A percentile compares a stretch with the other conserved stretches of the same genome.
Evolutionary conservation across 2,329 filamentous ascomycete species (phyloP).

Genomic region (Colletotrichum sp.): DNA sequence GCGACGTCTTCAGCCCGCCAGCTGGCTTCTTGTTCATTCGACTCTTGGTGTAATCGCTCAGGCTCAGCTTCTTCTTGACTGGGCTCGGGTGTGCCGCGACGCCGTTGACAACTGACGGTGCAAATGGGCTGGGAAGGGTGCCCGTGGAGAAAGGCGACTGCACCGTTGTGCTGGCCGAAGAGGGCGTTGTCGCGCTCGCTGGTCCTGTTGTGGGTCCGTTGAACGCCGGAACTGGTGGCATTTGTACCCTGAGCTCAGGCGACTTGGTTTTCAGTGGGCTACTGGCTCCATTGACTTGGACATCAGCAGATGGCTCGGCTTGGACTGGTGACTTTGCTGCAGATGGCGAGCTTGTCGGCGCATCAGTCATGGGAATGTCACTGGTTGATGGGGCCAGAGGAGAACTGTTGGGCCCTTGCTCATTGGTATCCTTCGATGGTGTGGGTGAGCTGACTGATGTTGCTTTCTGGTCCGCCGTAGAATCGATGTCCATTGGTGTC

Average conservation of each 20-base stretch:
- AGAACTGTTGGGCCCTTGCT: conserved; percentile 7
- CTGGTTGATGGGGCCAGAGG: not conserved
- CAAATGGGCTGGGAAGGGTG: conserved; percentile 48
- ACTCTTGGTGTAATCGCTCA: conserved; percentile 70
- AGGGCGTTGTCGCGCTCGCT: conserved; percentile 48
- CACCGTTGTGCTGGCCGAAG: conserved; percentile 47
- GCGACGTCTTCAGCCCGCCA: conserved; percentile 4
- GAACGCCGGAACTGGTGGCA: conserved; percentile 61
- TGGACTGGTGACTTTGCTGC: conserved; percentile 6
- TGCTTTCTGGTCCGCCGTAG: conserved; percentile 36
- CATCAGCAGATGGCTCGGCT: not conserved
- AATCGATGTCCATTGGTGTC: conserved; percentile 46
- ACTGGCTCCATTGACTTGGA: conserved; percentile 14
- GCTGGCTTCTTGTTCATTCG: conserved; percentile 53
- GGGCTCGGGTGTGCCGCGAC: conserved; percentile 59
- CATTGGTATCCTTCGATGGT: conserved; percentile 19
- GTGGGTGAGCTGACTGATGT: not conserved
- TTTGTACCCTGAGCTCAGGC: conserved; percentile 57
- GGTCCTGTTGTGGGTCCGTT: conserved; percentile 40
- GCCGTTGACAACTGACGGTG: conserved; percentile 46
- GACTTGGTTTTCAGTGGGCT: conserved; percentile 25
- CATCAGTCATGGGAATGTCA: conserved; percentile 36
- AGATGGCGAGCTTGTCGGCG: conserved; percentile 31
- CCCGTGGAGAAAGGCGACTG: conserved; percentile 57
- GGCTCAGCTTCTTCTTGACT: conserved; percentile 70